Conservation (phyloP, 257 asterid species). For the Jacaranda copaia region DNA sequence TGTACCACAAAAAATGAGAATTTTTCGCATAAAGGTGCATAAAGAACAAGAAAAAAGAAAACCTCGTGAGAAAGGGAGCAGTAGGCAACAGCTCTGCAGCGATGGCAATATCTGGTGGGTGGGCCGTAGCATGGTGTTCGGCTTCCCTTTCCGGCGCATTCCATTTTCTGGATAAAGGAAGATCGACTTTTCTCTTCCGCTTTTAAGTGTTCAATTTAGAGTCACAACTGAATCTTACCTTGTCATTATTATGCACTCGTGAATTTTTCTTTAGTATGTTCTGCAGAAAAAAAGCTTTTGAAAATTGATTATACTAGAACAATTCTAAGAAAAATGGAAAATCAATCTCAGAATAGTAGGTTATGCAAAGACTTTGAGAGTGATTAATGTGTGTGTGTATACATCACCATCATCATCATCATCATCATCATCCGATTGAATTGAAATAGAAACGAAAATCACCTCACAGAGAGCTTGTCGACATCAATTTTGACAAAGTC, state of each 20-base stretch:
- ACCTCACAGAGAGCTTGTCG: slow-evolving; percentile 75
- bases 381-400: not conserved
- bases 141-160: slow-evolving; percentile 90
- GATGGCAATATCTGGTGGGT: slow-evolving; percentile 67
- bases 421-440: not conserved
- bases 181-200: not conserved
- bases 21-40: not conserved
- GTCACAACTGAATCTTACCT: not conserved
- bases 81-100: slow-evolving; percentile 85
- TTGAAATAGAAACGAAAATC: not conserved
- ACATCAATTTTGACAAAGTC: slow-evolving; percentile 88
- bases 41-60: not conserved
- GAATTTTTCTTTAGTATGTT: too few relatives aligned
- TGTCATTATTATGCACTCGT: not conserved
- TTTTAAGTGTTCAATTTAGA: not conserved
- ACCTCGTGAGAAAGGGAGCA: slow-evolving; percentile 96
- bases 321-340: too few relatives aligned
- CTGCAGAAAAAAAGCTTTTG: too few relatives aligned
- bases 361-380: too few relatives aligned
- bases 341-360: too few relatives aligned
- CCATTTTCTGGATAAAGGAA: slow-evolving; percentile 52
- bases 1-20: slow-evolving; percentile 4
- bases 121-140: slow-evolving; percentile 74
- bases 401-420: not conserved
- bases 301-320: too few relatives aligned